Percentiles rank a stretch among this genome's conserved stretches.
phyloP scores from a whole-genome alignment of 371 early-diverging fungal genomes.

The Lichtheimia ornata region DNA sequence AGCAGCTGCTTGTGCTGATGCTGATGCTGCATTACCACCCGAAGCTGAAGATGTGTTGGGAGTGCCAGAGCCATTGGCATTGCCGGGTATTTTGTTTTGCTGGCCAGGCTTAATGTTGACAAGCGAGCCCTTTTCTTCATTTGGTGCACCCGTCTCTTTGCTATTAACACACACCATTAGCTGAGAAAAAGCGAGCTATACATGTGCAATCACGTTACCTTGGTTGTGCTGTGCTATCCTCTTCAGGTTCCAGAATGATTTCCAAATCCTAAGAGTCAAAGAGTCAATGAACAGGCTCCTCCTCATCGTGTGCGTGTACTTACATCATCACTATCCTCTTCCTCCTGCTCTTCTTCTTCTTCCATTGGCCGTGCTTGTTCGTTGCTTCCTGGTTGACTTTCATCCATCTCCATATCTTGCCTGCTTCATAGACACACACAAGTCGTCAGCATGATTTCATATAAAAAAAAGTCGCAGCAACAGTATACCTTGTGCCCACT shows the following conservation, averaged over 20 bases:
- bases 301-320: slow-evolving; percentile 3
- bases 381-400: slow-evolving; percentile 26
- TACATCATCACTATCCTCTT: slow-evolving; percentile 56
- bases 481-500: slow-evolving; percentile 10
- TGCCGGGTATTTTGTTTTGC: slow-evolving; percentile 24
- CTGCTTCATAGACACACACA: not conserved
- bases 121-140: slow-evolving; percentile 35
- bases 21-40: slow-evolving; percentile 1
- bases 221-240: slow-evolving; percentile 23
- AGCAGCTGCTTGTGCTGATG: slow-evolving; percentile 14
- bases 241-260: slow-evolving; percentile 64
- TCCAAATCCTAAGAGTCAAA: slow-evolving; percentile 57
- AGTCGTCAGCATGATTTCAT: not conserved
- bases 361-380: slow-evolving; percentile 30
- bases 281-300: not conserved
- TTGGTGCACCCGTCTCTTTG: slow-evolving; percentile 8
- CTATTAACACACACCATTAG: no score
- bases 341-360: slow-evolving; percentile 37
- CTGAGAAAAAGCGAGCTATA: no score
- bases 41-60: slow-evolving; percentile 8
- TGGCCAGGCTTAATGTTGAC: slow-evolving; percentile 65
- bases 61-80: slow-evolving; percentile 4
- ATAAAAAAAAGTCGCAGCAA: not conserved
- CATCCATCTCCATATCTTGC: slow-evolving; percentile 14
- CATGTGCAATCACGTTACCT: no score